phyloP scores from a whole-genome alignment of 257 asterid species.

The Primulina eburnea region DNA sequence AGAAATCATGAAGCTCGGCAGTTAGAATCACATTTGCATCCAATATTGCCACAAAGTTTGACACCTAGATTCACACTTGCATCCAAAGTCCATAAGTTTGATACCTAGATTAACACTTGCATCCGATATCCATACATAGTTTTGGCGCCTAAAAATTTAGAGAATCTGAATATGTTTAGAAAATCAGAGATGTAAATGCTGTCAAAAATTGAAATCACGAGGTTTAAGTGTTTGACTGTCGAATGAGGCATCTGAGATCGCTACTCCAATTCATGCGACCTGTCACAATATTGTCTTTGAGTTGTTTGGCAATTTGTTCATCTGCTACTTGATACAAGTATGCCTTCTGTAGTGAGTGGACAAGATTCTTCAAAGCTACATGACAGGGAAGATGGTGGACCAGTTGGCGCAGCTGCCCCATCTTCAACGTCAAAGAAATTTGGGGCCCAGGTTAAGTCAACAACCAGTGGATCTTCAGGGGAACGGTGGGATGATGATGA shows the following conservation, averaged over 20 bases:
- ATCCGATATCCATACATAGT: not conserved
- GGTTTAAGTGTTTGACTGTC: not conserved
- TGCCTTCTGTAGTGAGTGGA: slow-evolving; percentile 39
- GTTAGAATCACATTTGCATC: not conserved
- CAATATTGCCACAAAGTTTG: not conserved
- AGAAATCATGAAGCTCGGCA: not conserved
- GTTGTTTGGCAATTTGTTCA: not conserved
- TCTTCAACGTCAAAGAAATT: slow-evolving; percentile 52
- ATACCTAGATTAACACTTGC: not conserved
- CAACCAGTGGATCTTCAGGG: slow-evolving; percentile 87
- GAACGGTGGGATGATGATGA: slow-evolving; percentile 93
- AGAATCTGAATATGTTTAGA: not conserved
- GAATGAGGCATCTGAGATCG: not conserved
- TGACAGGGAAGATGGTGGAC: slow-evolving; percentile 53
- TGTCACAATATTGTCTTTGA: not conserved
- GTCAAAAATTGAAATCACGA: not conserved
- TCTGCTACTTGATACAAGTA: not conserved
- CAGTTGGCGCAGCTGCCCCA: slow-evolving; percentile 51
- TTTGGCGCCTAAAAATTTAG: not conserved
- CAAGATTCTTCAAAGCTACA: slow-evolving; percentile 44
- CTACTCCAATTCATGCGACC: not conserved
- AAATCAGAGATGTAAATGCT: not conserved
- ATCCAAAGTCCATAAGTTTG: not conserved
- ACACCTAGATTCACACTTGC: not conserved
- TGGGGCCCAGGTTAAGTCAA: slow-evolving; percentile 61